Evolutionary conservation across 176 grass and related monocot species (phyloP).

Genomic region (Lolium rigidum): DNA sequence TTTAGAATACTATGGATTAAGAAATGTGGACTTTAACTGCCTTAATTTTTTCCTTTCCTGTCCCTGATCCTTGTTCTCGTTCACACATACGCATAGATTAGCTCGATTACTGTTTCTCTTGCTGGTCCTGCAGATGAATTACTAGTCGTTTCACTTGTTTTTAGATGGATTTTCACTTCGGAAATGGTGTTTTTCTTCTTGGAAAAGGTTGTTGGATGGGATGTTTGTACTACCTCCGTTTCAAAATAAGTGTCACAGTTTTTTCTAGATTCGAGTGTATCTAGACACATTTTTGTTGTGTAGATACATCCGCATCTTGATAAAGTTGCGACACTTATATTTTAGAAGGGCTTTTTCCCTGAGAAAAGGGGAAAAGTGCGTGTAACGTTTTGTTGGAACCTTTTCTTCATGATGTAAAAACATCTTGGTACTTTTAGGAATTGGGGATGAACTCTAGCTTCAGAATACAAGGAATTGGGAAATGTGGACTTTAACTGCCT

Average conservation of each 20-base stretch:
- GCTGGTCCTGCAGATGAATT: neutral
- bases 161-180: neutral
- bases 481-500: neutral
- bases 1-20: slow-evolving; percentile 6
- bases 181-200: neutral
- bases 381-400: neutral
- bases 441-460: slow-evolving; percentile 29
- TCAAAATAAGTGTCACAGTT: too few species aligned
- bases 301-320: too few species aligned
- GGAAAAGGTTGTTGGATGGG: neutral
- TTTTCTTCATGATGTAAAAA: slow-evolving; percentile 14
- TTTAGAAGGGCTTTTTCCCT: neutral
- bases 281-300: too few species aligned
- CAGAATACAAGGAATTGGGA: neutral
- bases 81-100: neutral
- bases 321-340: too few species aligned
- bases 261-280: too few species aligned
- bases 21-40: neutral
- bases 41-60: neutral
- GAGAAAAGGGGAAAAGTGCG: neutral
- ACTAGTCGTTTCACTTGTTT: neutral
- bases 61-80: too few species aligned
- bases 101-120: slow-evolving; percentile 4
- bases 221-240: too few species aligned
- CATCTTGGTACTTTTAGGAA: neutral